Evolutionary conservation across 1,139 yeast genomes (phyloP).

Genomic region (Yarrowia galli): DNA sequence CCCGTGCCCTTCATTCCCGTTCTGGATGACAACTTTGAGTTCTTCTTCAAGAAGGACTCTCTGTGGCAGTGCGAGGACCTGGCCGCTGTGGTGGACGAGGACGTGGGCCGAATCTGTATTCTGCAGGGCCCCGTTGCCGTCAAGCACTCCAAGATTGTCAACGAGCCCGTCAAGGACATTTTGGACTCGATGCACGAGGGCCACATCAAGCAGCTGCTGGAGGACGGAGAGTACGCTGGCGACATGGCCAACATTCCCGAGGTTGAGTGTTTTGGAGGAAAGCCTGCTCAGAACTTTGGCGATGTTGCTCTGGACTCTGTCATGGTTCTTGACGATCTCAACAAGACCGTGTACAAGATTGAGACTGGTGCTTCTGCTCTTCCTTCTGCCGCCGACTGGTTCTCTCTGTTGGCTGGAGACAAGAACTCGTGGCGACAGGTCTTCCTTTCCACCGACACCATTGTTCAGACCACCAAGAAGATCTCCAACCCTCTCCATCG

Average conservation of each 20-base stretch:
- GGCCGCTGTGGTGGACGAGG: constrained; percentile 94
- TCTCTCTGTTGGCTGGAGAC: constrained; percentile 79
- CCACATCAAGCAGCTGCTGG: constrained; percentile 72
- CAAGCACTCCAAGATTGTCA: constrained; percentile 81
- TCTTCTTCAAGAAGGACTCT: constrained; percentile 97
- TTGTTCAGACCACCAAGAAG: constrained; percentile 86
- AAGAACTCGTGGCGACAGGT: constrained; percentile 91
- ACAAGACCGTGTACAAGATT: constrained; percentile 58
- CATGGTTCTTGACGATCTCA: constrained; percentile 51
- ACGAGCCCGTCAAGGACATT: constrained; percentile 92
- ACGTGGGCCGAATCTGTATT: constrained; percentile 97
- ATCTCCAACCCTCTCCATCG: constrained; percentile 79
- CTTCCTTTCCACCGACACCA: constrained; percentile 74
- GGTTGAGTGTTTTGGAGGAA: constrained; percentile 88
- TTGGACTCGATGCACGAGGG: constrained; percentile 90
- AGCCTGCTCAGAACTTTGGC: constrained; percentile 50
- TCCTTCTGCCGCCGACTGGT: constrained; percentile 65
- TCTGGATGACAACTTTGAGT: constrained; percentile 91
- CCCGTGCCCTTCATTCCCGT: constrained; percentile 99
- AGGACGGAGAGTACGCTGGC: constrained; percentile 72
- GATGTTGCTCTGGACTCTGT: constrained; percentile 51
- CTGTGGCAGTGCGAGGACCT: constrained; percentile 98
- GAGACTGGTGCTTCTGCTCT: constrained; percentile 55
- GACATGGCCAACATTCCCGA: constrained; percentile 78
- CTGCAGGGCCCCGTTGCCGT: constrained; percentile 99